A percentile compares a stretch with the other conserved stretches of the same genome.
Evolutionary conservation across 108 stramenopile genomes (phyloP).

Genomic region (Chaetoceros muelleri): DNA sequence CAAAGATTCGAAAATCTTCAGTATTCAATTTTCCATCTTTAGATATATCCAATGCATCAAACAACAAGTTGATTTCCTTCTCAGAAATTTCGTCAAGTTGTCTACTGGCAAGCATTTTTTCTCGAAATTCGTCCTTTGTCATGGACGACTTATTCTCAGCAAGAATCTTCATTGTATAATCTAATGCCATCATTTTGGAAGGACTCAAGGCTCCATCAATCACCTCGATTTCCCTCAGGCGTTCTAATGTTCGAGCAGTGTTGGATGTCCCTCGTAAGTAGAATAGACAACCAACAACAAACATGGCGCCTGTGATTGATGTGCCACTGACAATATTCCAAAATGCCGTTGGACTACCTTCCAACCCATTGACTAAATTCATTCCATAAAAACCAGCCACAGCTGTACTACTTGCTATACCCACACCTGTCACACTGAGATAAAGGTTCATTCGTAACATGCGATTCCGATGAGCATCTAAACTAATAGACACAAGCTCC

Average conservation of each 20-base stretch:
- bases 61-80: slow-evolving; percentile 33
- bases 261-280: slow-evolving; percentile 31
- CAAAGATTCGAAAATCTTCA: slow-evolving; percentile 23
- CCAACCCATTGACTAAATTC: slow-evolving; percentile 76
- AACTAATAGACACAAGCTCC: slow-evolving; percentile 62
- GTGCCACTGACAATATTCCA: slow-evolving; percentile 22
- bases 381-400: slow-evolving; percentile 85
- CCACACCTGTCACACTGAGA: slow-evolving; percentile 51
- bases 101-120: slow-evolving; percentile 10
- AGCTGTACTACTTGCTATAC: slow-evolving; percentile 50
- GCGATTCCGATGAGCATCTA: slow-evolving; percentile 77
- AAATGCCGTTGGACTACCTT: slow-evolving; percentile 52
- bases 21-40: slow-evolving; percentile 19
- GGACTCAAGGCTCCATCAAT: slow-evolving; percentile 29
- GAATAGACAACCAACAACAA: slow-evolving; percentile 15
- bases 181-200: slow-evolving; percentile 41
- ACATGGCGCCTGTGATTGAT: slow-evolving; percentile 9
- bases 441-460: slow-evolving; percentile 81
- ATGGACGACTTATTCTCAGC: slow-evolving; percentile 10
- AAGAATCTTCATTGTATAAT: slow-evolving; percentile 32
- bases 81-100: slow-evolving; percentile 16
- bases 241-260: slow-evolving; percentile 23
- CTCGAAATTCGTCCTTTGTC: slow-evolving; percentile 16
- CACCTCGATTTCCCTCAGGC: slow-evolving; percentile 41
- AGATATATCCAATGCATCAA: slow-evolving; percentile 28